Evolutionary conservation across 257 asterid genomes (phyloP), one percentile per base, ranked within the genome.

Genomic region (Ilex asprella): DNA sequence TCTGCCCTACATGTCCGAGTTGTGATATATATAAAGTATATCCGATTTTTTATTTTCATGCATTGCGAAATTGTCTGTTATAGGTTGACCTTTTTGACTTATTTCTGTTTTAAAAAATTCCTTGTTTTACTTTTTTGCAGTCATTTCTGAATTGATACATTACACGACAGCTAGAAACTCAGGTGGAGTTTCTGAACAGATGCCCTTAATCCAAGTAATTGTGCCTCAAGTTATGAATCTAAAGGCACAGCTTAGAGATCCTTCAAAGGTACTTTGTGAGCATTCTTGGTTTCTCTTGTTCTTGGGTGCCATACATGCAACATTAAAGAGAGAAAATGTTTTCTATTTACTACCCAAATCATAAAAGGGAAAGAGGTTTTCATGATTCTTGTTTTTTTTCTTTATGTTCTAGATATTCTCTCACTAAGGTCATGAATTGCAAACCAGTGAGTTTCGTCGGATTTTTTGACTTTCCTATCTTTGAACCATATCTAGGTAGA

Each of bases 211-310:
- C 72, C 97, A 87, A 82, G 86, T 78, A 63, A 78, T 93, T 76
- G 99, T 93, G 70, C 97, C 99, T 32, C 88, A 68, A 68, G 86
- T 93, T 70, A 93, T 93, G 96, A 82, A 68, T 80, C 75, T 89
- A 70, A 87, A 89, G 75, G 70, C 85, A 65, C 96, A 81, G 70
- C 92, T 93, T 64, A 82, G 91, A 82, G 99, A 89, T 81, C 78
- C 94, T 73, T 81, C 90, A 52, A 87, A 93, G 99, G 99, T 93
- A 32, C 66, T 65, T 76, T 30, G 35, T 30, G 44, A 60, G 62
- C 29, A 16, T 67, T 63, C 59, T 21, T 30, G 39, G 16, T 10
- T 56, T 8, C 53, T 62, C 61, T 41, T 54, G 16, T 16, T 27
- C 31, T 58, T 41, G 50, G 35, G 50, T 70, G 41, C 39, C 10